Conservation (phyloP, 202 grass and related monocot species). For the Schoenoplectus tabernaemontani region DNA sequence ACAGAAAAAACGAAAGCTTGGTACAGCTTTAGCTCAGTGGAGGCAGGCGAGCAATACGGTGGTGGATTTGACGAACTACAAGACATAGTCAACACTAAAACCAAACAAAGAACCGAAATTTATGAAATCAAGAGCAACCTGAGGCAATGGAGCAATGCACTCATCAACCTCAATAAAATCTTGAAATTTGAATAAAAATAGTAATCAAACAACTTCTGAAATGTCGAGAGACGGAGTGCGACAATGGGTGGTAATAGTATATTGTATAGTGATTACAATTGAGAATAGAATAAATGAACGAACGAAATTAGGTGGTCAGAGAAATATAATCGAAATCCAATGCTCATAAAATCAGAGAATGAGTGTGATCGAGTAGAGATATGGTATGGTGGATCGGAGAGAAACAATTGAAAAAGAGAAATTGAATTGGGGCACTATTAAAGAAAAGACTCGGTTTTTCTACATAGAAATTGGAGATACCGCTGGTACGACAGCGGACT, state of each 20-base stretch:
- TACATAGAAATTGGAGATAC: not conserved
- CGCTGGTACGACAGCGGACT: not conserved
- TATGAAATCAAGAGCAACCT: not conserved
- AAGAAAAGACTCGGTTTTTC: not conserved
- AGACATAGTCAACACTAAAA: slow-evolving; percentile 47
- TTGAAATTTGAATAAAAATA: not conserved
- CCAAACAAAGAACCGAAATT: not conserved
- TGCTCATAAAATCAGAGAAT: not conserved
- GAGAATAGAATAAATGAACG: too few relatives aligned
- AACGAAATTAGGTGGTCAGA: not conserved
- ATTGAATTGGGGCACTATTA: not conserved
- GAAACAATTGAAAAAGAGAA: not conserved
- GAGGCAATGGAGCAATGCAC: not conserved
- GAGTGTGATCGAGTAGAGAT: not conserved
- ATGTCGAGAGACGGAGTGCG: not conserved
- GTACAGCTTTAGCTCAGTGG: slow-evolving; percentile 90
- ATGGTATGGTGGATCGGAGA: not conserved
- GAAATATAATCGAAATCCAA: not conserved
- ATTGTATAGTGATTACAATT: too few relatives aligned
- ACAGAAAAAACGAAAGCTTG: slow-evolving; percentile 91
- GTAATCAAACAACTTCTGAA: not conserved
- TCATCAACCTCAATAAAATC: not conserved
- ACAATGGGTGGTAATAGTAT: too few relatives aligned
- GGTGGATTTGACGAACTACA: slow-evolving; percentile 63
- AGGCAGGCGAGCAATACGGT: slow-evolving; percentile 54